Conservation (phyloP, 495 filamentous ascomycete species). For the Daldinia decipiens region DNA sequence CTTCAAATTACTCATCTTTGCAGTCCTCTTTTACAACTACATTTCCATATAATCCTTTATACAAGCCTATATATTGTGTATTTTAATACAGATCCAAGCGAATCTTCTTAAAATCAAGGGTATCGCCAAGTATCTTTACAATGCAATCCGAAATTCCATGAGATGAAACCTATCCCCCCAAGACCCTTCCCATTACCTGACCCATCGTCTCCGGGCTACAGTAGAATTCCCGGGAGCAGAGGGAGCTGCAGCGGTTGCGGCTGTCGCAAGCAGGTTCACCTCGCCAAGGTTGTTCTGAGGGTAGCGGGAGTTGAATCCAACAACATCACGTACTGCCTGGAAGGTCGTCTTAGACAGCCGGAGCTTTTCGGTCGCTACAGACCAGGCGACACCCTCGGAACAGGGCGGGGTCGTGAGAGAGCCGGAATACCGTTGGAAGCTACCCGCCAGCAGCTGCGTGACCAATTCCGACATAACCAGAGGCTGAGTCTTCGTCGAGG, state of each 20-base stretch:
- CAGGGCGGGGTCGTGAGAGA: conserved; percentile 78
- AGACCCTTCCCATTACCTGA: neutral
- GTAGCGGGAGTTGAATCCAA: conserved; percentile 73
- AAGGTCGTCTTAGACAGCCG: conserved; percentile 63
- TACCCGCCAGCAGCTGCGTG: conserved; percentile 58
- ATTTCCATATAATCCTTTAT: conserved; percentile 5
- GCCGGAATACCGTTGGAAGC: conserved; percentile 66
- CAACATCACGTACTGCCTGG: conserved; percentile 63
- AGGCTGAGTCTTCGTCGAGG: conserved; percentile 61
- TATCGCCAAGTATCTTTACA: neutral
- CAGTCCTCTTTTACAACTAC: neutral
- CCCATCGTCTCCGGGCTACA: conserved; percentile 10
- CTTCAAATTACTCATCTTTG: neutral
- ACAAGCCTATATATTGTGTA: conserved; percentile 12
- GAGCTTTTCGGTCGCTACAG: conserved; percentile 64
- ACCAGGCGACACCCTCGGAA: conserved; percentile 68
- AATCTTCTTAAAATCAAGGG: too few relatives aligned
- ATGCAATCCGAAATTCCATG: neutral
- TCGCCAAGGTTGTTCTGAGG: conserved; percentile 67
- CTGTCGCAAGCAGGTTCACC: conserved; percentile 63
- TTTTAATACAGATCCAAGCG: neutral
- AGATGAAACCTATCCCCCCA: neutral
- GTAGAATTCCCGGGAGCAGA: conserved; percentile 9
- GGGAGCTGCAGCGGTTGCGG: neutral
- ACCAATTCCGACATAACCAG: conserved; percentile 67